Percentiles rank a stretch among this genome's conserved stretches.
phyloP scores from a whole-genome alignment of 306 rosid species.

The Nissolia schottii region DNA sequence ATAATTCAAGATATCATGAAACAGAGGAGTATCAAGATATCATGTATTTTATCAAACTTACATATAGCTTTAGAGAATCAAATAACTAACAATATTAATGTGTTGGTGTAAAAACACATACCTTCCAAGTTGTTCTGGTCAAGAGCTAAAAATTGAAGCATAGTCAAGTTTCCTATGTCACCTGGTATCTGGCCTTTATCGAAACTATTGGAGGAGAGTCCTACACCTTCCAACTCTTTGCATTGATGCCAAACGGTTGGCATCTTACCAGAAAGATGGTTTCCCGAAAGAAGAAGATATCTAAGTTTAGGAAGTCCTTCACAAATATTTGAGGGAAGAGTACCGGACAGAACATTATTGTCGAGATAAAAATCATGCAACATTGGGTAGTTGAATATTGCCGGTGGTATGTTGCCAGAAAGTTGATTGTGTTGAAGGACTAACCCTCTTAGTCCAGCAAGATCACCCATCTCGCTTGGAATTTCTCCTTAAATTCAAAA shows the following conservation, averaged over 20 bases:
- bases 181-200: background rate
- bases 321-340: constrained; percentile 10
- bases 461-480: constrained; percentile 7
- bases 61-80: background rate
- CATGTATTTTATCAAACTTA: background rate
- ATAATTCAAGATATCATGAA: too few species aligned
- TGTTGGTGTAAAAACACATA: background rate
- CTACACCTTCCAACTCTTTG: background rate
- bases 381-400: background rate
- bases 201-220: background rate
- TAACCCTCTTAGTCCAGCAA: background rate
- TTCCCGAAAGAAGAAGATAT: background rate
- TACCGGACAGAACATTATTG: background rate
- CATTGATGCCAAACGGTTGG: constrained; percentile 15
- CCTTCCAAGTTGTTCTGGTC: background rate
- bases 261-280: background rate
- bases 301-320: constrained; percentile 8
- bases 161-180: constrained; percentile 6
- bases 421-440: background rate
- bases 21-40: too few species aligned
- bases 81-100: background rate
- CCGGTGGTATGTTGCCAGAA: background rate
- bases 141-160: background rate
- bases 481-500: constrained; percentile 19
- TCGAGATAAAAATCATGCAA: background rate